These are phyloP conservation scores for Trichophyton simii DNA, from an alignment of 2,329 filamentous ascomycete species.

Conservation along the genomic window DNA sequence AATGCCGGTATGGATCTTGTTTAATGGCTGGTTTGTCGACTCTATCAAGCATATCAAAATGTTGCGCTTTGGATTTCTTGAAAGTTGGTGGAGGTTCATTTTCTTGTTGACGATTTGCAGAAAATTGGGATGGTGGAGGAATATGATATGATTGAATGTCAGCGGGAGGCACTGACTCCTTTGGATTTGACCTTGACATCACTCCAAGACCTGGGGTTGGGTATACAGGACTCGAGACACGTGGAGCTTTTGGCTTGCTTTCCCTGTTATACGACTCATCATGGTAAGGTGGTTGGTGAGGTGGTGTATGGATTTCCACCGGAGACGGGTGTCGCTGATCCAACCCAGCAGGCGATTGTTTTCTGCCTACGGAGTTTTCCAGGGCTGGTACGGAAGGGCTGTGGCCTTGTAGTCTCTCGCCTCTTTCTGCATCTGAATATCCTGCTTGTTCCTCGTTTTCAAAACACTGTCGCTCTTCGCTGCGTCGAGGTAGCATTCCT, in stretches of 20 bases:
- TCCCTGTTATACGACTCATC: neutral
- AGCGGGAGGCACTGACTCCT: slow-evolving; percentile 8
- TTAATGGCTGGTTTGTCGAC: slow-evolving; percentile 43
- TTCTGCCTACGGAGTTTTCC: neutral
- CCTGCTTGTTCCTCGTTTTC: slow-evolving; percentile 16
- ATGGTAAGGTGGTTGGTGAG: neutral
- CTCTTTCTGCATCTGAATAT: neutral
- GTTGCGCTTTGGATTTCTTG: slow-evolving; percentile 47
- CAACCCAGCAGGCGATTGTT: neutral
- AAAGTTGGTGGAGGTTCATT: slow-evolving; percentile 65
- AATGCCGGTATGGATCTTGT: slow-evolving; percentile 22
- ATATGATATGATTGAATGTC: slow-evolving; percentile 45
- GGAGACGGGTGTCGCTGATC: neutral
- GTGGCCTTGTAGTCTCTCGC: neutral
- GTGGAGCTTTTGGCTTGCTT: neutral
- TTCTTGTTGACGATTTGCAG: slow-evolving; percentile 64
- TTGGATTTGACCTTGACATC: neutral
- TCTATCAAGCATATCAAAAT: slow-evolving; percentile 45
- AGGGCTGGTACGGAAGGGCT: neutral
- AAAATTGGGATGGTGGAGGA: slow-evolving; percentile 43
- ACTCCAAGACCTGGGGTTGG: neutral
- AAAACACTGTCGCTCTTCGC: slow-evolving; percentile 45
- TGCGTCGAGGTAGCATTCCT: slow-evolving; percentile 49
- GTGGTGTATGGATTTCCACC: neutral
- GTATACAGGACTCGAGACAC: neutral